A percentile compares a stretch with the other conserved stretches of the same genome.
phyloP scores from a whole-genome alignment of 192 early-diverging fungal species.

The Chytriomyces sp. region DNA sequence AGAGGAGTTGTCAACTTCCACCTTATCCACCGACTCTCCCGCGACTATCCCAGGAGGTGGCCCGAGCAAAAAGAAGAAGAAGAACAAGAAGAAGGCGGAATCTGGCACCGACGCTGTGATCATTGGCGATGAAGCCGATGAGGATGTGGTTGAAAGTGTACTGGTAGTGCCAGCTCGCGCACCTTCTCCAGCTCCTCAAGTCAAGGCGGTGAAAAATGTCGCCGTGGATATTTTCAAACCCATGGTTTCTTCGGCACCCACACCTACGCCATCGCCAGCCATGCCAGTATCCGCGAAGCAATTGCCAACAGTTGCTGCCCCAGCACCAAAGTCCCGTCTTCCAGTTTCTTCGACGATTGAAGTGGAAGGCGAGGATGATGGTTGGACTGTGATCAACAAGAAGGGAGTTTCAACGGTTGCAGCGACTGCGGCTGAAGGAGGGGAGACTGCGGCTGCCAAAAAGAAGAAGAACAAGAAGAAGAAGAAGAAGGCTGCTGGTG shows the following conservation, averaged over 20 bases:
- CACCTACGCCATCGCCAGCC: conserved; percentile 10
- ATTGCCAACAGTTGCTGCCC: neutral
- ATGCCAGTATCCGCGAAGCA: neutral
- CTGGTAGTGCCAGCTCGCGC: conserved; percentile 10
- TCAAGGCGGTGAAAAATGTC: neutral
- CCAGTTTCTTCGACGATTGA: neutral
- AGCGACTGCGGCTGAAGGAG: neutral
- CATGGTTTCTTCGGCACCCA: conserved; percentile 18
- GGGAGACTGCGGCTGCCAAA: conserved; percentile 28
- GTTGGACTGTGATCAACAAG: conserved; percentile 49
- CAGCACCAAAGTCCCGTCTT: neutral
- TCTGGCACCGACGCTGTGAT: neutral
- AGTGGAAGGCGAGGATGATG: conserved; percentile 28
- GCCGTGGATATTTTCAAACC: conserved; percentile 11
- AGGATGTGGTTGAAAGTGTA: conserved; percentile 2
- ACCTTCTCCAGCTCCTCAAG: conserved; percentile 25
- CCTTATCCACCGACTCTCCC: neutral
- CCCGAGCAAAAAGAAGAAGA: conserved; percentile 44
- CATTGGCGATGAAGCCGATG: neutral
- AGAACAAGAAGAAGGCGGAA: conserved; percentile 37
- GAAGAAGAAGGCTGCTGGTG: conserved; percentile 42
- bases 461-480: conserved; percentile 55
- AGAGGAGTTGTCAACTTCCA: neutral
- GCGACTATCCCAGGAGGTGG: conserved; percentile 20
- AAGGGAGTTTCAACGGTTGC: conserved; percentile 31